These are phyloP conservation scores for Rutstroemia sp. DNA, from an alignment of 2,329 filamentous ascomycete genomes.

Conservation along the genomic window DNA sequence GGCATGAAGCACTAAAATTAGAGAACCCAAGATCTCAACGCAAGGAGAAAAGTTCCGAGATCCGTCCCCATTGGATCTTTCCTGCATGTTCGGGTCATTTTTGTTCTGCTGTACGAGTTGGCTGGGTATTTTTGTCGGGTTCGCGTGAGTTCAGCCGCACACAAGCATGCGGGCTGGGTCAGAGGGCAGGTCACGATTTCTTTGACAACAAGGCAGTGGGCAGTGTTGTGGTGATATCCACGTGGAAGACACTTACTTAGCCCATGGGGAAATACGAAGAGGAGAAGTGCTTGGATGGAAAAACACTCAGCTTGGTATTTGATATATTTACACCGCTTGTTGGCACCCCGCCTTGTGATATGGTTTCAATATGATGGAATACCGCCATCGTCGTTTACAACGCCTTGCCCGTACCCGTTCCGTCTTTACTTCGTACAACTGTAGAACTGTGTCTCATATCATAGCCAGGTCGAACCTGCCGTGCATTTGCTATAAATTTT, in stretches of 20 bases:
- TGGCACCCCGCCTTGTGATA: background rate
- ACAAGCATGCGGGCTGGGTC: background rate
- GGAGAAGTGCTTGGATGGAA: background rate
- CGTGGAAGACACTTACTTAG: too few species aligned
- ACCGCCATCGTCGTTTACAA: background rate
- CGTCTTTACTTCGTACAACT: background rate
- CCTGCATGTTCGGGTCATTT: too few species aligned
- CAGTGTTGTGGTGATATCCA: too few species aligned
- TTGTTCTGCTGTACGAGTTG: too few species aligned
- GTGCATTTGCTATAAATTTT: background rate
- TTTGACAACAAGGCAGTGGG: too few species aligned
- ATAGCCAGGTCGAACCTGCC: too few species aligned
- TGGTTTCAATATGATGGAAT: background rate
- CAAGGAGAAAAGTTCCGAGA: too few species aligned
- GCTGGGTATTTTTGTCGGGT: too few species aligned
- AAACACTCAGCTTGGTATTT: background rate
- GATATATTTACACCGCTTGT: background rate
- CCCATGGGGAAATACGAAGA: too few species aligned
- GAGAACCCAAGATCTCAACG: background rate
- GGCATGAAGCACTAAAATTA: background rate
- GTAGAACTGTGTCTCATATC: too few species aligned
- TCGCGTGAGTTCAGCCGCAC: too few species aligned
- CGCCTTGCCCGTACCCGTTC: background rate
- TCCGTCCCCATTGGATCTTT: too few species aligned
- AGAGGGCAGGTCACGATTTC: background rate